Base-by-base conservation (phyloP, 768 basidiomycete species). In the Psilocybe subaeruginosa region DNA sequence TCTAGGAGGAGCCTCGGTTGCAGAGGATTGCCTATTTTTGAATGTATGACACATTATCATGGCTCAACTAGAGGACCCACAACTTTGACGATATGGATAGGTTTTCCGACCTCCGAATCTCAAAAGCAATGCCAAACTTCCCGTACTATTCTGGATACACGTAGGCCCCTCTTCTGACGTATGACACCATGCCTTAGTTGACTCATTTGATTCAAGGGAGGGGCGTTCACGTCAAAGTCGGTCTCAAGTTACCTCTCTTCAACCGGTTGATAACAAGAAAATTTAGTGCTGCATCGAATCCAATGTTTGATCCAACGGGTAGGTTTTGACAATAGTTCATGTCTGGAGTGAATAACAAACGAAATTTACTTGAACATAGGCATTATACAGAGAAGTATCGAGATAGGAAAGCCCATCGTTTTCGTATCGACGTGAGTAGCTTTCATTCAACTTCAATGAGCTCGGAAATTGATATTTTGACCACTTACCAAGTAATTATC, bases 21-120 rank as follows among this genome's bases (percentile, higher is more conserved):
- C 73, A 8, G 86, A 88, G 67, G 80, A 86, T 58, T 88, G 86
- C 60, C 67, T 88, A n/a, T 76, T 72, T 48, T 70, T 88, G 50
- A 86, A 87, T 63, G 86, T 80, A 55, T 12, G 76, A 60, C 3
- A 14, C 4, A 30, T 19, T 1, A 31, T 3, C 3, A 37, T 23
- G 50, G 43, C 14, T 54, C 23, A 23, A 23, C 19, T 19, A 23
- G 23, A 35, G 6, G 33, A 7, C 33, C 7, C 6, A 35, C 33
- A 35, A 7, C 11, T 23, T 43, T 43, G 41, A 37, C 23, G 23
- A 8, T 54, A 16, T 16, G 4, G 8, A 23, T 56, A 81, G 80
- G 69, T 80, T 30, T 80, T 68, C 59, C 71, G 77, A 23, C 78
- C 78, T 1, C 56, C 66, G 29, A 68, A 69, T 14, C 69, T 71